Percentiles rank a stretch among this genome's conserved stretches.
Evolutionary conservation across 768 basidiomycete species (phyloP).

Genomic region (Daedaleopsis sinensis): DNA sequence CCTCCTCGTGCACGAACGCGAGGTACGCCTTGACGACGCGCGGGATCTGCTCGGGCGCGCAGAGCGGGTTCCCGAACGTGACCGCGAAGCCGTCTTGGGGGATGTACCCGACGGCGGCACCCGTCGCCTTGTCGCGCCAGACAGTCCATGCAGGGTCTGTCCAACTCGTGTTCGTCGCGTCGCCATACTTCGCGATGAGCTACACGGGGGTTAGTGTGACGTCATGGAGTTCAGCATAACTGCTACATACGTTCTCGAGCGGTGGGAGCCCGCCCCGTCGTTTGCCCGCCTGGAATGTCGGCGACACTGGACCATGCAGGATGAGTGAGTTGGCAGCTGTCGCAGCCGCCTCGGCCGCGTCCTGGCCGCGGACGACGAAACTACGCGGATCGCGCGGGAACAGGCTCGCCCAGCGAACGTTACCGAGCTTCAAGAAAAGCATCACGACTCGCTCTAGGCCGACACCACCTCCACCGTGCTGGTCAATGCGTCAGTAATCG

Average conservation of each 20-base stretch:
- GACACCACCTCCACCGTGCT: conserved; percentile 94
- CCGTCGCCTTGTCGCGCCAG: conserved; percentile 54
- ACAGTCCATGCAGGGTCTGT: conserved; percentile 55
- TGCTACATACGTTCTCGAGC: conserved; percentile 34
- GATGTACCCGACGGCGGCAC: conserved; percentile 67
- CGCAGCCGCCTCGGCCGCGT: conserved; percentile 28
- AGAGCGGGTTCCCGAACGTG: conserved; percentile 65
- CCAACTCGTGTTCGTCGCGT: conserved; percentile 72
- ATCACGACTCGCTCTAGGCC: conserved; percentile 94
- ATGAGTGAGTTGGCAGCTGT: conserved; percentile 28
- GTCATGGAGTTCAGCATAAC: neutral
- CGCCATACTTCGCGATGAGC: conserved; percentile 67
- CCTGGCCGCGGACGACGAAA: conserved; percentile 42
- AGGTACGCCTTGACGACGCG: conserved; percentile 53
- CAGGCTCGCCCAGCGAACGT: conserved; percentile 87
- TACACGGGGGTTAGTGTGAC: conserved; percentile 10
- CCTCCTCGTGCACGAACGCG: conserved; percentile 41
- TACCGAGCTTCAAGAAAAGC: conserved; percentile 95
- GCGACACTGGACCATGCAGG: conserved; percentile 32
- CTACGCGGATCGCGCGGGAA: conserved; percentile 98
- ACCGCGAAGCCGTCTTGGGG: conserved; percentile 54
- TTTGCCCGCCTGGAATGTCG: conserved; percentile 29
- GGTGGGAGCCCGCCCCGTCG: conserved; percentile 33
- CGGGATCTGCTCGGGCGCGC: conserved; percentile 39
- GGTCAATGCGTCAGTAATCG: neutral